phyloP scores from a whole-genome alignment of 306 rosid genomes.

The Ochetophila trinervis region DNA sequence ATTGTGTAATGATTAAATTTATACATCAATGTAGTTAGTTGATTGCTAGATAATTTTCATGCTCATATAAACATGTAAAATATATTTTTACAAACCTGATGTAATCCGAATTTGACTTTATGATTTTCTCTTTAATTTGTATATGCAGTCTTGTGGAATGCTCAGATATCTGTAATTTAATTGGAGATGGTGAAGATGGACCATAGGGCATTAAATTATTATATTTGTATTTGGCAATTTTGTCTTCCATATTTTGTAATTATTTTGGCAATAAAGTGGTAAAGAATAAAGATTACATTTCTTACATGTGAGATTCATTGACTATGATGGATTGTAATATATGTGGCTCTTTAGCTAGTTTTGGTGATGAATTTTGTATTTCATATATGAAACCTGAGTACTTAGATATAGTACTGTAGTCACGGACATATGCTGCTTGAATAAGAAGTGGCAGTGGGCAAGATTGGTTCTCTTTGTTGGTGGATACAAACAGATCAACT shows the following conservation, averaged over 20 bases:
- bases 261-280: neutral
- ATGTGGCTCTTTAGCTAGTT: neutral
- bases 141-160: conserved; percentile 88
- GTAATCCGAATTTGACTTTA: neutral
- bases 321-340: neutral
- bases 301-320: neutral
- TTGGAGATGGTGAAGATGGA: conserved; percentile 57
- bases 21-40: no score
- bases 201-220: conserved; percentile 25
- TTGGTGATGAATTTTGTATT: neutral
- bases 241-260: neutral
- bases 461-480: no score
- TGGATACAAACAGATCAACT: no score
- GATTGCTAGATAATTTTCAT: no score
- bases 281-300: neutral
- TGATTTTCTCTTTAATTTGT: neutral
- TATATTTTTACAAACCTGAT: no score
- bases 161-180: conserved; percentile 84
- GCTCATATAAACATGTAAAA: neutral
- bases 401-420: neutral
- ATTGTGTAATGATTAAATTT: no score
- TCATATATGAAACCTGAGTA: neutral
- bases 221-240: neutral
- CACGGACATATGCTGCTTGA: no score
- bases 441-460: no score